Conservation (phyloP, 208 protist genomes). For the Trypanosoma platydactyli region DNA sequence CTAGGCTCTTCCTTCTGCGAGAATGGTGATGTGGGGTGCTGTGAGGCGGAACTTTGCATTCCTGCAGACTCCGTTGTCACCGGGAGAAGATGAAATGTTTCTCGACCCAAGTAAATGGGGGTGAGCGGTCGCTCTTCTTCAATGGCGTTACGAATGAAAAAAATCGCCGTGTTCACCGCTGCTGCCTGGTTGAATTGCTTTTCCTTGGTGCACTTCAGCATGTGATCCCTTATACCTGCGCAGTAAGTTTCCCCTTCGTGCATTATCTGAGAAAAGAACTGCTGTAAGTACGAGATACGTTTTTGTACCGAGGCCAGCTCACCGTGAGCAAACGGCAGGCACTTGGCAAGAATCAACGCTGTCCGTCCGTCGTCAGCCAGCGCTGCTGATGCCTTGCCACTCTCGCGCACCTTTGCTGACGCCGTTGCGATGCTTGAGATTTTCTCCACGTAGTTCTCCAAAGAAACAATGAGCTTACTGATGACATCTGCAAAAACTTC, state of each 20-base stretch:
- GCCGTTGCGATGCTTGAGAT: slow-evolving; percentile 36
- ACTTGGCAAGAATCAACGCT: slow-evolving; percentile 32
- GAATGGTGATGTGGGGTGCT: background rate
- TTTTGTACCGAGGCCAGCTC: slow-evolving; percentile 37
- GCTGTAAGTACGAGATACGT: slow-evolving; percentile 42
- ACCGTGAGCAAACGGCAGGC: slow-evolving; percentile 27
- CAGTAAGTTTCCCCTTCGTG: slow-evolving; percentile 45
- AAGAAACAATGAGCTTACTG: slow-evolving; percentile 33
- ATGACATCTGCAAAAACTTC: slow-evolving; percentile 57
- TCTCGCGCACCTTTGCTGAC: slow-evolving; percentile 38
- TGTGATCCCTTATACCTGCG: slow-evolving; percentile 27
- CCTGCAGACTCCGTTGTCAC: background rate
- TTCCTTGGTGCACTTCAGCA: slow-evolving; percentile 23
- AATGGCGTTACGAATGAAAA: slow-evolving; percentile 68
- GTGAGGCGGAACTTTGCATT: background rate
- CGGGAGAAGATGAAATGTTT: slow-evolving; percentile 64
- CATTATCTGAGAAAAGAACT: slow-evolving; percentile 46
- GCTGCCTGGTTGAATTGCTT: slow-evolving; percentile 44
- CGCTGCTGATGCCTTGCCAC: slow-evolving; percentile 25
- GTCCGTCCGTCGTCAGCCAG: slow-evolving; percentile 30
- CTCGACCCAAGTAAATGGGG: slow-evolving; percentile 79
- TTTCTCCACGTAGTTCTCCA: slow-evolving; percentile 44
- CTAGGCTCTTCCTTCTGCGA: slow-evolving; percentile 27
- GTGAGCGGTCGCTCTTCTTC: slow-evolving; percentile 63
- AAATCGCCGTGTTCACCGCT: slow-evolving; percentile 85